Conservation (phyloP, 1,139 yeast genomes). For the Blastobotrys malaysiensis region DNA sequence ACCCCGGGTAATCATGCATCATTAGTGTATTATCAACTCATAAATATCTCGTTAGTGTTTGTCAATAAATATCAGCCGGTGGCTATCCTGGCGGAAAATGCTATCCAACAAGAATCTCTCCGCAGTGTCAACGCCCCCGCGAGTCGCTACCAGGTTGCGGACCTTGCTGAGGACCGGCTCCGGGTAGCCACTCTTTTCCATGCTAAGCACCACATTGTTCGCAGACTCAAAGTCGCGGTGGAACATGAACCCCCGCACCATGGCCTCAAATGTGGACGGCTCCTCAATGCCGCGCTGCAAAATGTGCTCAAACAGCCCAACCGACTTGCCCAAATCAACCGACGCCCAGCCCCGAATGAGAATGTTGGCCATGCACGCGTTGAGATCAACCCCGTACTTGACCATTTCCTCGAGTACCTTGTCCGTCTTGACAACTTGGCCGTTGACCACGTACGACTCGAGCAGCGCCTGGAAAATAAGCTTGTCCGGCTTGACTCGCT, state of each 20-base stretch:
- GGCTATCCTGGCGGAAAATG: constrained; percentile 23
- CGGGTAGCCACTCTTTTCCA: constrained; percentile 29
- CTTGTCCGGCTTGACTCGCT: constrained; percentile 34
- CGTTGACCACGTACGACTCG: constrained; percentile 36
- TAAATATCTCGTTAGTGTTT: background rate
- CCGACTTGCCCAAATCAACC: constrained; percentile 29
- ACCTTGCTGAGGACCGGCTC: constrained; percentile 30
- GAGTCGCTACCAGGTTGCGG: constrained; percentile 13
- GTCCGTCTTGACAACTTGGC: constrained; percentile 28
- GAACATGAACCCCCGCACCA: constrained; percentile 32
- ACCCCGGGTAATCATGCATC: too few species aligned
- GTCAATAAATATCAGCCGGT: constrained; percentile 11
- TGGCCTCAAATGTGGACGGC: constrained; percentile 36
- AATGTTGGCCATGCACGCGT: constrained; percentile 35
- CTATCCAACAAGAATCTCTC: constrained; percentile 20
- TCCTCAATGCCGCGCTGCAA: constrained; percentile 29
- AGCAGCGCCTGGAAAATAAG: constrained; percentile 37
- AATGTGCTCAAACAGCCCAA: constrained; percentile 32
- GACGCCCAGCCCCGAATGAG: constrained; percentile 38
- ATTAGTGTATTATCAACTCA: background rate
- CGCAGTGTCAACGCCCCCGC: background rate
- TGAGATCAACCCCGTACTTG: constrained; percentile 30
- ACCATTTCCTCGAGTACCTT: constrained; percentile 35
- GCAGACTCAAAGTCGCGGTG: constrained; percentile 28
- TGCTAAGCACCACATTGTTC: constrained; percentile 23